phyloP scores from a whole-genome alignment of 768 basidiomycete genomes.

The Pleurotus tuoliensis region DNA sequence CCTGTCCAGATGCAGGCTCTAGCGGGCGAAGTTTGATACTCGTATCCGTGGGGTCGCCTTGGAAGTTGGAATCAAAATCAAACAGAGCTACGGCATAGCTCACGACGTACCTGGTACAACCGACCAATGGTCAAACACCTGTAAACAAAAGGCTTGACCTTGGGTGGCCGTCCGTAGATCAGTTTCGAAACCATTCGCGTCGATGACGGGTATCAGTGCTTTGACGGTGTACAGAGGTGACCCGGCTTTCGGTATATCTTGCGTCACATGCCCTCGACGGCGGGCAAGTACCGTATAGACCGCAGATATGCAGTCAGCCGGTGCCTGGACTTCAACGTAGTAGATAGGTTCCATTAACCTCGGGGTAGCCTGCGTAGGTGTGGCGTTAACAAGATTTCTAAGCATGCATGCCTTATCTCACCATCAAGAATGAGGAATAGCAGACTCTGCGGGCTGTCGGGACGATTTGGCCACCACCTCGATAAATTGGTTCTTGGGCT shows the following conservation, averaged over 20 bases:
- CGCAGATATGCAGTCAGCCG: slow-evolving; percentile 97
- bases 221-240: slow-evolving; percentile 98
- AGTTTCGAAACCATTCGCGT: slow-evolving; percentile 98
- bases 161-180: slow-evolving; percentile 96
- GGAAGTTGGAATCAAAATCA: not conserved
- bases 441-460: slow-evolving; percentile 98
- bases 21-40: slow-evolving; percentile 93
- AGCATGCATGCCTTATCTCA: slow-evolving; percentile 30
- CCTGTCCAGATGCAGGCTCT: slow-evolving; percentile 96
- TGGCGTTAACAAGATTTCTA: slow-evolving; percentile 1
- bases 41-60: slow-evolving; percentile 97
- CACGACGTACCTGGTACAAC: slow-evolving; percentile 82
- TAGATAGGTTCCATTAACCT: slow-evolving; percentile 96
- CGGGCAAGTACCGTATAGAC: slow-evolving; percentile 99
- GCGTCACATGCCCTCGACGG: slow-evolving; percentile 97
- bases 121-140: slow-evolving; percentile 98
- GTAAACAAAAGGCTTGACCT: slow-evolving; percentile 98
- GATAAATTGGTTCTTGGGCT: slow-evolving; percentile 94
- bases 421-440: slow-evolving; percentile 99
- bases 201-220: slow-evolving; percentile 96
- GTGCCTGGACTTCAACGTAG: slow-evolving; percentile 99
- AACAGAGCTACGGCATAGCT: too few relatives aligned
- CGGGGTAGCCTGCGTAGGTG: slow-evolving; percentile 71
- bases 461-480: slow-evolving; percentile 97
- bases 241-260: slow-evolving; percentile 96